Evolutionary conservation across 1,139 yeast genomes (phyloP).

Genomic region (Blastobotrys serpentis): DNA sequence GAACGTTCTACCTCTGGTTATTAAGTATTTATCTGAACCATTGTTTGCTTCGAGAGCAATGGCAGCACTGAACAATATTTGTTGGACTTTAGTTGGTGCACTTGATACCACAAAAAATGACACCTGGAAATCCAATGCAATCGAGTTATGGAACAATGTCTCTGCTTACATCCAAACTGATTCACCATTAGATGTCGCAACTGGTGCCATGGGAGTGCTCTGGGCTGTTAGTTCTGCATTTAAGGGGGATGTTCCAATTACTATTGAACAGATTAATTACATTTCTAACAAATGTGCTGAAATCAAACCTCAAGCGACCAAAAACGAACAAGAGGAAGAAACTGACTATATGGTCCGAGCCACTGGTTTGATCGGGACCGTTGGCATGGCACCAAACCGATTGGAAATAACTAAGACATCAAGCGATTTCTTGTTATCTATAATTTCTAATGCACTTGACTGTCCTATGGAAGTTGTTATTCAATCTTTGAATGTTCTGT

Average conservation of each 20-base stretch:
- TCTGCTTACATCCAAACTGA: conserved; percentile 22
- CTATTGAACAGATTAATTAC: conserved; percentile 26
- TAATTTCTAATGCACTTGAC: conserved; percentile 38
- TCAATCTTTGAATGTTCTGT: conserved; percentile 63
- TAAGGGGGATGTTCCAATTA: conserved; percentile 39
- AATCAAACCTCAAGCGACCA: neutral
- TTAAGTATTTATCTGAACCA: conserved; percentile 21
- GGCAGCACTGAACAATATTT: conserved; percentile 63
- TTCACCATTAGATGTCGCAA: conserved; percentile 43
- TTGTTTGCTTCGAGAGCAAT: conserved; percentile 50
- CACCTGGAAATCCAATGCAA: conserved; percentile 32
- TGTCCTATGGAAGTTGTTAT: conserved; percentile 45
- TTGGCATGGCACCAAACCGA: conserved; percentile 49
- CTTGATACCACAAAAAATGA: conserved; percentile 20
- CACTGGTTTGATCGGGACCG: conserved; percentile 53
- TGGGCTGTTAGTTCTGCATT: conserved; percentile 59
- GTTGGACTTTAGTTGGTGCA: conserved; percentile 35
- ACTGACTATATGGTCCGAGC: conserved; percentile 30
- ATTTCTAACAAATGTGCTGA: conserved; percentile 9
- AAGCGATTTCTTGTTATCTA: conserved; percentile 26
- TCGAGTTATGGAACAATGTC: conserved; percentile 32
- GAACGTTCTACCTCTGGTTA: conserved; percentile 25
- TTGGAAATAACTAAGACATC: conserved; percentile 43
- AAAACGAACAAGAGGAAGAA: conserved; percentile 22
- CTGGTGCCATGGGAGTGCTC: conserved; percentile 54